These are phyloP conservation scores for Erysiphe pulchra DNA, from an alignment of 2,329 filamentous ascomycete genomes.

Conservation along the genomic window DNA sequence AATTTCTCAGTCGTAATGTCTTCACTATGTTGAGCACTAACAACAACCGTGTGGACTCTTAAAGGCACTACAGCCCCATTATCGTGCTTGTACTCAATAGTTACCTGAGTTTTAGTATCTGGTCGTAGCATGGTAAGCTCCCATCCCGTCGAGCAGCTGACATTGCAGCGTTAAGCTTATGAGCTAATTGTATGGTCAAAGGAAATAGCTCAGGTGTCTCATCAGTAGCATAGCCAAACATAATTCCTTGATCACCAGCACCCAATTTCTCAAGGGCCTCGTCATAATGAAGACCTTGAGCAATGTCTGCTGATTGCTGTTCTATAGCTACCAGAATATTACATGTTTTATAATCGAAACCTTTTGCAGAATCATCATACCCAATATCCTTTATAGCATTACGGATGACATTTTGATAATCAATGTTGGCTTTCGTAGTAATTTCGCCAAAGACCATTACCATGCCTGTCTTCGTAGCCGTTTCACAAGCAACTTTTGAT, in stretches of 20 bases:
- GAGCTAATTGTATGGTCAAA: constrained; percentile 75
- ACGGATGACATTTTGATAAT: constrained; percentile 97
- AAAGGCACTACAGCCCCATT: constrained; percentile 75
- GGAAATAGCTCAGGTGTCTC: constrained; percentile 96
- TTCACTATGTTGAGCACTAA: constrained; percentile 81
- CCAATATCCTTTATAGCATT: constrained; percentile 92
- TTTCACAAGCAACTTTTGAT: constrained; percentile 98
- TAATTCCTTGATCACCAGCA: constrained; percentile 99
- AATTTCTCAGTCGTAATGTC: constrained; percentile 77
- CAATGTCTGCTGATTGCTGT: constrained; percentile 96
- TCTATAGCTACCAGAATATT: constrained; percentile 97
- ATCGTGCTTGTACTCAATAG: constrained; percentile 95
- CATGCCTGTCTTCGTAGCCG: constrained; percentile 98
- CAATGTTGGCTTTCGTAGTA: constrained; percentile 79
- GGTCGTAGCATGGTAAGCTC: constrained; percentile 74
- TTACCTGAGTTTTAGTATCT: constrained; percentile 99
- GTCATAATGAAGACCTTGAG: constrained; percentile 96
- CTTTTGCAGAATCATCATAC: constrained; percentile 91
- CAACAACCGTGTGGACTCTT: constrained; percentile 87
- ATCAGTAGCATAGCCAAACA: constrained; percentile 99
- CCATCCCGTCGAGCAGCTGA: constrained; percentile 69
- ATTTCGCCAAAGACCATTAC: constrained; percentile 98
- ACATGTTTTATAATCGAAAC: constrained; percentile 99
- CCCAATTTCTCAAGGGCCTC: constrained; percentile 92
- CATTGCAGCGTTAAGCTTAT: constrained; percentile 96